phyloP scores from a whole-genome alignment of 2,329 filamentous ascomycete species.

The Pleurostoma richardsiae region DNA sequence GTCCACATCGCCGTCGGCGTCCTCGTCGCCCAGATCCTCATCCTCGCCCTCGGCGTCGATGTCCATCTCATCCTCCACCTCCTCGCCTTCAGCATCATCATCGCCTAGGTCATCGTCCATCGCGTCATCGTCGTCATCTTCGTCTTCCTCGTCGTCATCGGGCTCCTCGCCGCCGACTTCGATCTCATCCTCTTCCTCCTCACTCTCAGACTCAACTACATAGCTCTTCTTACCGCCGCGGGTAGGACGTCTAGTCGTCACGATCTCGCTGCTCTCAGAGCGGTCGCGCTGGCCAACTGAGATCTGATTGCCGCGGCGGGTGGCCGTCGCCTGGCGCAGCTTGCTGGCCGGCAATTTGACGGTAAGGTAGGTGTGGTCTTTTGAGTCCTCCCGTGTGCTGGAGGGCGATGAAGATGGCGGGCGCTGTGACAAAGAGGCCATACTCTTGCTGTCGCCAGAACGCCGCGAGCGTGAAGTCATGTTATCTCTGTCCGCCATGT shows the following conservation, averaged over 20 bases:
- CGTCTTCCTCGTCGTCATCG: slow-evolving; percentile 11
- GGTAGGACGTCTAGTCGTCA: slow-evolving; percentile 41
- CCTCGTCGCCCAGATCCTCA: slow-evolving; percentile 25
- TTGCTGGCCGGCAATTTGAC: slow-evolving; percentile 48
- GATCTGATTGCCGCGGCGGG: slow-evolving; percentile 23
- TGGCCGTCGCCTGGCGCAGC: slow-evolving; percentile 44
- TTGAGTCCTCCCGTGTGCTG: slow-evolving; percentile 19
- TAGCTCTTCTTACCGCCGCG: slow-evolving; percentile 55
- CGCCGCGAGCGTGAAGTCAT: slow-evolving; percentile 48
- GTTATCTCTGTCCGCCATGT: slow-evolving; percentile 45
- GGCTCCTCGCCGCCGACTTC: slow-evolving; percentile 19
- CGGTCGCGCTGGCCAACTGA: slow-evolving; percentile 18
- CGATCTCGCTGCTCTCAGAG: slow-evolving; percentile 31
- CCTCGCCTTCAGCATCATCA: slow-evolving; percentile 29
- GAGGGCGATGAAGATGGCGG: slow-evolving; percentile 34
- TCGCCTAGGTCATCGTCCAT: slow-evolving; percentile 36
- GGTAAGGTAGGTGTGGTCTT: slow-evolving; percentile 44
- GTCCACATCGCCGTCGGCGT: slow-evolving; percentile 46
- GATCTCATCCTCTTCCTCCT: slow-evolving; percentile 18
- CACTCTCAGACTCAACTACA: slow-evolving; percentile 43
- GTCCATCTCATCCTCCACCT: slow-evolving; percentile 31
- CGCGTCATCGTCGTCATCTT: slow-evolving; percentile 33
- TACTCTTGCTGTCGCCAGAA: slow-evolving; percentile 37
- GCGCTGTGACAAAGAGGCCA: slow-evolving; percentile 35
- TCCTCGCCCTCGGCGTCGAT: slow-evolving; percentile 39